Conservation (phyloP, 345 rosid genomes). For the Populus davidiana region DNA sequence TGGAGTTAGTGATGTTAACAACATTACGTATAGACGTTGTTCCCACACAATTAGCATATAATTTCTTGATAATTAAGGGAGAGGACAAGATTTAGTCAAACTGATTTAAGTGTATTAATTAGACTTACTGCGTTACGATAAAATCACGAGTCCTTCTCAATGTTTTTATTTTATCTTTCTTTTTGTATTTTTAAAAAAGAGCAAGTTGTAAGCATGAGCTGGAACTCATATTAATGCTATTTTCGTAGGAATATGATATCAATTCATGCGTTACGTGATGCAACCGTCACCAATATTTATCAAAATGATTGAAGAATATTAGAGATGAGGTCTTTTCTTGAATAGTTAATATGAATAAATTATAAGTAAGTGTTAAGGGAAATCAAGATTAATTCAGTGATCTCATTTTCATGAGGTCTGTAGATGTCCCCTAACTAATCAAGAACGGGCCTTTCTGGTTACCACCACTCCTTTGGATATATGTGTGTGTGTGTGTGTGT, state of each 20-base stretch:
- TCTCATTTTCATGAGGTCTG: conserved; percentile 47
- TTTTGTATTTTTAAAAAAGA: background rate
- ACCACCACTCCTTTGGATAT: conserved; percentile 23
- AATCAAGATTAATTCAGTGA: conserved; percentile 45
- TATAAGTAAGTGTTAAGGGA: conserved; percentile 41
- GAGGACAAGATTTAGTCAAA: conserved; percentile 26
- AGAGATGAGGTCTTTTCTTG: conserved; percentile 25
- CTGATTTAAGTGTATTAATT: conserved; percentile 25
- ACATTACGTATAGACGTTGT: conserved; percentile 40
- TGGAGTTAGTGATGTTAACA: conserved; percentile 31
- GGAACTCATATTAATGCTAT: background rate
- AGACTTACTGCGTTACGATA: conserved; percentile 13
- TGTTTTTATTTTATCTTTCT: background rate
- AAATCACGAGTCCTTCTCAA: conserved; percentile 24
- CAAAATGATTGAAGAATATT: conserved; percentile 5
- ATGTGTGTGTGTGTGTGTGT: too few relatives aligned
- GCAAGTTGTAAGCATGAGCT: background rate
- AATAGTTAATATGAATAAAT: conserved; percentile 26
- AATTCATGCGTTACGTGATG: conserved; percentile 25
- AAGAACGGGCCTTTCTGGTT: conserved; percentile 31
- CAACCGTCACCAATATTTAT: conserved; percentile 34
- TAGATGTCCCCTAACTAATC: conserved; percentile 49
- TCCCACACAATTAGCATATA: conserved; percentile 13
- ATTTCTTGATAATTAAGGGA: conserved; percentile 43
- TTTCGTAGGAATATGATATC: conserved; percentile 6